Evolutionary conservation across 345 rosid species (phyloP).

Genomic region (Microcos paniculata): DNA sequence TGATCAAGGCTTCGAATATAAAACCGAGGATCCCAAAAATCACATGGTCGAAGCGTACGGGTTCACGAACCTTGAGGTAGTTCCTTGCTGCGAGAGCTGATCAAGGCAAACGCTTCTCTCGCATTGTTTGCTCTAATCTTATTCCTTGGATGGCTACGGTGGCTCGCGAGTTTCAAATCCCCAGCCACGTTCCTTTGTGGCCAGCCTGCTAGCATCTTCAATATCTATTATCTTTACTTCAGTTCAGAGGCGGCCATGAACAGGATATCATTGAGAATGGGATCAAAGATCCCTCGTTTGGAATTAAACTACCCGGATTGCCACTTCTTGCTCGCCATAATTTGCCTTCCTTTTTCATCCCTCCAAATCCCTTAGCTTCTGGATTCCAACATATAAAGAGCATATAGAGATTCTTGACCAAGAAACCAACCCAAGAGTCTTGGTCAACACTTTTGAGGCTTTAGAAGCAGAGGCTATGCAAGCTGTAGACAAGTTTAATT

Average conservation of each 20-base stretch:
- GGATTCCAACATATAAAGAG: constrained; percentile 14
- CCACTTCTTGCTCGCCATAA: constrained; percentile 36
- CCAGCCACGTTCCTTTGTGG: constrained; percentile 51
- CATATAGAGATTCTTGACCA: constrained; percentile 35
- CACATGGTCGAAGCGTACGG: constrained; percentile 9
- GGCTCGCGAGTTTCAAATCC: constrained; percentile 44
- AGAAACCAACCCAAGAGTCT: constrained; percentile 30
- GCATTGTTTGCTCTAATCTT: constrained; percentile 16
- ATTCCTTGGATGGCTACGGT: constrained; percentile 13
- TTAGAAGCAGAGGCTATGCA: constrained; percentile 35
- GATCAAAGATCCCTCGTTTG: constrained; percentile 7
- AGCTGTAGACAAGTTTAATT: constrained; percentile 15
- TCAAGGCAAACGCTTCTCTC: neutral
- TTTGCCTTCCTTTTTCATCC: constrained; percentile 54
- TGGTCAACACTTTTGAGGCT: constrained; percentile 45
- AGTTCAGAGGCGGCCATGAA: constrained; percentile 37
- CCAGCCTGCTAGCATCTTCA: constrained; percentile 60
- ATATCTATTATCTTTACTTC: constrained; percentile 53
- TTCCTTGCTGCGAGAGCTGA: constrained; percentile 8
- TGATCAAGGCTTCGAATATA: constrained; percentile 9
- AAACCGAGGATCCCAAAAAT: neutral
- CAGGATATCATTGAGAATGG: neutral
- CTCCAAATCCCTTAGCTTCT: constrained; percentile 15
- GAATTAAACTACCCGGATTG: constrained; percentile 45
- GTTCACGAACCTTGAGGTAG: constrained; percentile 21